Conservation (phyloP, 495 filamentous ascomycete species). For the Hamigera avellanea region DNA sequence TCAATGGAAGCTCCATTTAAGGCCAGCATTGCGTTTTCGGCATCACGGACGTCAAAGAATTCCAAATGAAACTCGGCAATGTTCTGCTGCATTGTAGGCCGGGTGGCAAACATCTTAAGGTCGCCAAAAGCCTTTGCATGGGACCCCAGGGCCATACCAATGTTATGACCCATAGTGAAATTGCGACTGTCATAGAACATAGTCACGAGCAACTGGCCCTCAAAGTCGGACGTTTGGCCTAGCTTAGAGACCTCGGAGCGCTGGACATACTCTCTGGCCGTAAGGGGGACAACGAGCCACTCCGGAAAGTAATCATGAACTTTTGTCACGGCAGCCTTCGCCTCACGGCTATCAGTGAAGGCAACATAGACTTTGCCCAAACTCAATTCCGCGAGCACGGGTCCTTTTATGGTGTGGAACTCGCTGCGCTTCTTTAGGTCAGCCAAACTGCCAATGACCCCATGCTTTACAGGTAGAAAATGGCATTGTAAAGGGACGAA, state of each 20-base stretch:
- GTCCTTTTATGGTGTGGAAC: constrained; percentile 20
- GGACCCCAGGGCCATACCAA: constrained; percentile 23
- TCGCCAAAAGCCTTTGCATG: constrained; percentile 42
- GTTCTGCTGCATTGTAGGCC: constrained; percentile 19
- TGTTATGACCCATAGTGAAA: constrained; percentile 8
- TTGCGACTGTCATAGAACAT: constrained; percentile 17
- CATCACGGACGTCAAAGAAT: constrained; percentile 38
- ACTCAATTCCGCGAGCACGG: constrained; percentile 16
- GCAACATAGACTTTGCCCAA: constrained; percentile 39
- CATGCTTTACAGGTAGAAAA: neutral
- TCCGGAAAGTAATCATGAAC: constrained; percentile 29
- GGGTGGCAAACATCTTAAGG: constrained; percentile 36
- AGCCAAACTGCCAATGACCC: neutral
- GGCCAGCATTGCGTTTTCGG: constrained; percentile 21
- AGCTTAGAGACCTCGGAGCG: constrained; percentile 12
- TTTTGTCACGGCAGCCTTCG: constrained; percentile 33
- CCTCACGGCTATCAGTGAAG: constrained; percentile 47
- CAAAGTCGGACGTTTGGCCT: constrained; percentile 24
- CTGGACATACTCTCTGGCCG: constrained; percentile 23
- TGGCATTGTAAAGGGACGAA: neutral
- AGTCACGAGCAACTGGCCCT: constrained; percentile 20
- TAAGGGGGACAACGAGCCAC: constrained; percentile 40
- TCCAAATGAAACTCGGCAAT: constrained; percentile 32
- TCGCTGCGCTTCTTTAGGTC: constrained; percentile 17
- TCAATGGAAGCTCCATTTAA: constrained; percentile 35